phyloP scores from a whole-genome alignment of 305 asterid species.

The Fraxinus latifolia region DNA sequence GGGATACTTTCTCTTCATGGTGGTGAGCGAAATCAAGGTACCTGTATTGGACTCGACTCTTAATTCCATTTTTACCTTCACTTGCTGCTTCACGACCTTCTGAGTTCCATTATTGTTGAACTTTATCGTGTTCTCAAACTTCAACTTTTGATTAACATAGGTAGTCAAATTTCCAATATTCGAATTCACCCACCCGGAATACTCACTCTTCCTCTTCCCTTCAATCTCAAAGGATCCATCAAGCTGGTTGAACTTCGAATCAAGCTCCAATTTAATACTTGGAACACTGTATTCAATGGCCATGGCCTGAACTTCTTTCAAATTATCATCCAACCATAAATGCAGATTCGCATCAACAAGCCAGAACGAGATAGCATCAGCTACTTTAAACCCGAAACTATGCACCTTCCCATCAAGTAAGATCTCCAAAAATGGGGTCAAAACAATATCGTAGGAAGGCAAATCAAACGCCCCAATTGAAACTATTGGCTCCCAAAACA shows the following conservation, averaged over 20 bases:
- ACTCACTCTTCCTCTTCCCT: slow-evolving; percentile 38
- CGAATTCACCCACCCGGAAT: slow-evolving; percentile 67
- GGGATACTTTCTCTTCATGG: slow-evolving; percentile 41
- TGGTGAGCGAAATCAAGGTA: slow-evolving; percentile 6
- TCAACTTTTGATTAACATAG: slow-evolving; percentile 27
- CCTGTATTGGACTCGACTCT: slow-evolving; percentile 29
- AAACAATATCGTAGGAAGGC: slow-evolving; percentile 69
- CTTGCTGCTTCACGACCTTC: slow-evolving; percentile 45
- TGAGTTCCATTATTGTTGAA: slow-evolving; percentile 39
- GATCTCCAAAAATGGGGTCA: slow-evolving; percentile 61
- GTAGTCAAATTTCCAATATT: slow-evolving; percentile 59
- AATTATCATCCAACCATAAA: slow-evolving; percentile 61
- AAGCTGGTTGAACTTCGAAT: slow-evolving; percentile 32
- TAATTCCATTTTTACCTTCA: slow-evolving; percentile 34
- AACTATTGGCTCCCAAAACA: slow-evolving; percentile 83
- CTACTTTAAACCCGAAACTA: slow-evolving; percentile 45
- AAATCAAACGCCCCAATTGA: slow-evolving; percentile 79
- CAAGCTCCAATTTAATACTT: slow-evolving; percentile 22
- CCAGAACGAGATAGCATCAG: slow-evolving; percentile 68
- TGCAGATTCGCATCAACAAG: slow-evolving; percentile 76
- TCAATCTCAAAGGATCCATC: slow-evolving; percentile 54
- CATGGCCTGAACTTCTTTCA: slow-evolving; percentile 50
- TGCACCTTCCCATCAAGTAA: slow-evolving; percentile 60
- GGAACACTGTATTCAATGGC: slow-evolving; percentile 36
- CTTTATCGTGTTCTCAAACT: slow-evolving; percentile 47